These are phyloP conservation scores for Camellia granthamiana DNA, from an alignment of 148 eudicot species.

Conservation along the genomic window DNA sequence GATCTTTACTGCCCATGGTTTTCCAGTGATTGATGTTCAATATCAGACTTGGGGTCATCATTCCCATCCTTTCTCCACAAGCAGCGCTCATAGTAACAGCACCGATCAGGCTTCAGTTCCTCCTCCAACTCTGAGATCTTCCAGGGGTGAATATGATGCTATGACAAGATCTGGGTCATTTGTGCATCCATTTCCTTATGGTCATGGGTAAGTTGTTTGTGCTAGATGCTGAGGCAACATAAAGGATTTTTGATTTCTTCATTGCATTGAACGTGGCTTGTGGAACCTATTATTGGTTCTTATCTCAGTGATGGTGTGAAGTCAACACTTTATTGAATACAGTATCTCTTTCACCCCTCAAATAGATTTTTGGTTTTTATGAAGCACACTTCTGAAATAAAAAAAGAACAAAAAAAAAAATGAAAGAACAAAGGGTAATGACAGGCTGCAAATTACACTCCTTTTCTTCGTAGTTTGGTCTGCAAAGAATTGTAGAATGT, in stretches of 20 bases:
- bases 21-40: slow-evolving; percentile 24
- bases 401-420: no score
- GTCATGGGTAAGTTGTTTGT: slow-evolving; percentile 26
- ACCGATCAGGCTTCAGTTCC: slow-evolving; percentile 20
- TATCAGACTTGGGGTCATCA: slow-evolving; percentile 26
- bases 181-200: slow-evolving; percentile 23
- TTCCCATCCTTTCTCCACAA: slow-evolving; percentile 20
- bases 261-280: not conserved
- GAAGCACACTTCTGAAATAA: not conserved
- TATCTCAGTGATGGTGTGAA: not conserved
- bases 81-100: slow-evolving; percentile 14
- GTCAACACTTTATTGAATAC: no score
- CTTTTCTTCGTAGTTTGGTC: not conserved
- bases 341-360: not conserved
- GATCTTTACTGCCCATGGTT: slow-evolving; percentile 20
- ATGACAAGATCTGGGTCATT: slow-evolving; percentile 25
- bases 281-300: not conserved
- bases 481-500: not conserved
- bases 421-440: not conserved
- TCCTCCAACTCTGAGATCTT: slow-evolving; percentile 25
- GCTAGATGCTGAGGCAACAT: not conserved
- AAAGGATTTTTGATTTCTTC: not conserved
- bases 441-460: not conserved
- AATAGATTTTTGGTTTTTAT: slow-evolving; percentile 1
- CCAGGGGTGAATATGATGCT: slow-evolving; percentile 22